Conservation (phyloP, 352 stramenopile genomes). For the Phytophthora parvispora region DNA sequence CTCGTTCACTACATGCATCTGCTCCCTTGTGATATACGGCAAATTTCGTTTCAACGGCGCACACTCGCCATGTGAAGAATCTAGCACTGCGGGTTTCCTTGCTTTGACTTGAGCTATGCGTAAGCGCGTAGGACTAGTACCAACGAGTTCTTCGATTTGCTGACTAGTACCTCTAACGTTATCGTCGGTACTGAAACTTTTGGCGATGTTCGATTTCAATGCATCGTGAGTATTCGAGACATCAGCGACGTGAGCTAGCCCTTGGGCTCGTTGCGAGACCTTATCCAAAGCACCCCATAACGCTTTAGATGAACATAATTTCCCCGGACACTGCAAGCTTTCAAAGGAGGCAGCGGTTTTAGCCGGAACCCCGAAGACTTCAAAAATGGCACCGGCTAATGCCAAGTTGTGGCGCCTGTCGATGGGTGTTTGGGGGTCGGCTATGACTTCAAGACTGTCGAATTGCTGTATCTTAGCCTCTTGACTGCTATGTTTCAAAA, state of each 20-base stretch:
- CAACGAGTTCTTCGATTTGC: neutral
- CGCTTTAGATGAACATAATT: neutral
- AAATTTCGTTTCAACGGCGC: slow-evolving; percentile 23
- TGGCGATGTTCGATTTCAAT: neutral
- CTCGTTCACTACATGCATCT: slow-evolving; percentile 36
- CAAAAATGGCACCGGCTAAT: slow-evolving; percentile 20
- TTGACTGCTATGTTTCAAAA: neutral
- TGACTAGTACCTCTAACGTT: neutral
- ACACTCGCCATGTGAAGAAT: neutral
- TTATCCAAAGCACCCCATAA: slow-evolving; percentile 28
- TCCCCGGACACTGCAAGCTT: slow-evolving; percentile 11
- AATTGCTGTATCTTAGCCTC: neutral
- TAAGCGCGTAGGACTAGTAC: neutral
- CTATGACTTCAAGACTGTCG: neutral
- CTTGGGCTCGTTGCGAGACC: slow-evolving; percentile 9
- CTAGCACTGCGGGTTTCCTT: neutral
- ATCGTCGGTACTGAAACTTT: neutral
- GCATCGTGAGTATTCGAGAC: neutral
- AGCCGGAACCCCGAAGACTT: slow-evolving; percentile 14
- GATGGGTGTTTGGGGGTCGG: slow-evolving; percentile 7
- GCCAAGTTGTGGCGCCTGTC: slow-evolving; percentile 23
- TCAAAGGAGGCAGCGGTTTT: slow-evolving; percentile 15
- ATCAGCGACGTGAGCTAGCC: neutral
- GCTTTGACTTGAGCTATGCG: neutral
- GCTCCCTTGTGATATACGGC: slow-evolving; percentile 41